Conservation (phyloP, 2,329 filamentous ascomycete species). For the Dryadomyces quercivorus region DNA sequence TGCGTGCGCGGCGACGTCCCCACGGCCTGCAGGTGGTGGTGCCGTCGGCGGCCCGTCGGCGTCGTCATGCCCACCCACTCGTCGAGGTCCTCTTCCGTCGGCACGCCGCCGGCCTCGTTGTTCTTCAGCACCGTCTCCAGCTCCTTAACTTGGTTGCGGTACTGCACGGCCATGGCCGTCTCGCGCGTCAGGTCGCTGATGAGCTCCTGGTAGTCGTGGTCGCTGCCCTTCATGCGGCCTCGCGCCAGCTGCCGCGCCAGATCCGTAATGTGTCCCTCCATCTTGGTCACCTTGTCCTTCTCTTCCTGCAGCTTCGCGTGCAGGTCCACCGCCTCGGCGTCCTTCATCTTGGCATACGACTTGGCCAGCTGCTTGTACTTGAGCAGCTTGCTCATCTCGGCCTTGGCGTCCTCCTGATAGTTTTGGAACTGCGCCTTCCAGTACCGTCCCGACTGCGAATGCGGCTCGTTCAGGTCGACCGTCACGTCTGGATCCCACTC, state of each 20-base stretch:
- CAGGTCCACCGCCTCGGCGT: conserved; percentile 55
- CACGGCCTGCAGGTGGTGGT: conserved; percentile 9
- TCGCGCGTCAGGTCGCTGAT: conserved; percentile 44
- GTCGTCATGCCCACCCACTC: conserved; percentile 15
- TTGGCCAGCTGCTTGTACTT: conserved; percentile 71
- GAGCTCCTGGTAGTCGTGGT: conserved; percentile 33
- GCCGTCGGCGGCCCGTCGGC: not conserved
- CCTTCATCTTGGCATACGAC: conserved; percentile 67
- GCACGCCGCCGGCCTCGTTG: conserved; percentile 19
- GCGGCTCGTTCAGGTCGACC: conserved; percentile 59
- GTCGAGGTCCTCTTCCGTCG: conserved; percentile 18
- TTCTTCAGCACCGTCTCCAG: conserved; percentile 39
- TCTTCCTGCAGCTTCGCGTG: conserved; percentile 55
- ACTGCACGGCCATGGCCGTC: conserved; percentile 43
- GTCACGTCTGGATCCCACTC: conserved; percentile 47
- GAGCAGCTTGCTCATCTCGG: conserved; percentile 65
- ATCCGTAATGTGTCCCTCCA: conserved; percentile 51
- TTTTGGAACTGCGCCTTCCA: conserved; percentile 70
- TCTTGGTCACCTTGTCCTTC: conserved; percentile 48
- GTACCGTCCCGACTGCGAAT: conserved; percentile 63
- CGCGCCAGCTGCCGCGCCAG: conserved; percentile 44
- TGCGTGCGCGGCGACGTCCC: conserved; percentile 37
- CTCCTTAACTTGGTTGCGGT: conserved; percentile 46
- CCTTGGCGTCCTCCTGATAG: conserved; percentile 60
- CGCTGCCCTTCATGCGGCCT: conserved; percentile 23